Base-by-base conservation (phyloP, 768 basidiomycete genomes). In the Jaapia argillacea region DNA sequence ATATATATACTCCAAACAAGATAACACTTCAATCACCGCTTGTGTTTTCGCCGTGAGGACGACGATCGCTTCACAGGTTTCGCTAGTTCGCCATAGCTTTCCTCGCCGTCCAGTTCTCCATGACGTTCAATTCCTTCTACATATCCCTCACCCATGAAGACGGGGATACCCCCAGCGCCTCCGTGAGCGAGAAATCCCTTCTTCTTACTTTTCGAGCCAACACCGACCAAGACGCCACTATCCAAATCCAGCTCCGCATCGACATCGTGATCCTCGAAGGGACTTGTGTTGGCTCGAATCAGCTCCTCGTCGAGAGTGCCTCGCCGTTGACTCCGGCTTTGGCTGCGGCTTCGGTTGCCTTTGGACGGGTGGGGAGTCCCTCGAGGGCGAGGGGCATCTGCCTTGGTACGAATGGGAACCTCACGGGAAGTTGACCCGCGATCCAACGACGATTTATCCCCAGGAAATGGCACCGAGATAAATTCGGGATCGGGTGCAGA, bases 141-240 rank as follows among this genome's bases (percentile, higher is more conserved):
- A 51, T 80, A 80, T 3, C 81, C 83, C 22, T 66, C 72, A 5
- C 77, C 81, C 75, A 85, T 79, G 45, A 77, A 76, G 7, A 89
- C 79, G 1, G 85, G 79, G 1, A 55, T 45, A 1, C 86, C 86
- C 20, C 79, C 84, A 6, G 72, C 84, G 1, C 86, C 85, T 10
- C 85, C 85, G 52, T 76, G 79, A 3, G 82, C 79, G 18, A 87
- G 63, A 48, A 86, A 89, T 2, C 82, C 81, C 4, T 56, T 62
- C 14, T 60, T 65, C 51, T 69, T 75, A 41, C 68, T 74, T 54
- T 66, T 67, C 31, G 66, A 74, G 7, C 82, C 82, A 2, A 74
- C 68, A 14, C 72, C 81, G 2, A 66, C 58, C 10, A 77, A 68
- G 12, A 75, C 62, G 20, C 68, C 71, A 45, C 65, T 69, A 1